Conservation (phyloP, 2,329 filamentous ascomycete species). For the Penicillium brasilianum region DNA sequence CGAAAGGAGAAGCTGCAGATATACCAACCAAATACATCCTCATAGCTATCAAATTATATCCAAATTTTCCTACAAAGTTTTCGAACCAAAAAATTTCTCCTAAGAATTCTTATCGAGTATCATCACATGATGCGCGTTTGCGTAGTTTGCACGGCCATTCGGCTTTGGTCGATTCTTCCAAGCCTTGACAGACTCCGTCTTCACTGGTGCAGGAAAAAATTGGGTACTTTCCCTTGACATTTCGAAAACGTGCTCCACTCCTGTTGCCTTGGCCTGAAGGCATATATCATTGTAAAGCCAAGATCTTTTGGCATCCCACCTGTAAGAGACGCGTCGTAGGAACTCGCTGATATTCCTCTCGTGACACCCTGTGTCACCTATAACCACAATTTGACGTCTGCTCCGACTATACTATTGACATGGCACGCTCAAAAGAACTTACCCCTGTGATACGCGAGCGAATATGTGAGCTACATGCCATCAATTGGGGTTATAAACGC, state of each 20-base stretch:
- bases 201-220: too few relatives aligned
- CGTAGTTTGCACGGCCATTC: not conserved
- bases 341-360: not conserved
- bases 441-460: not conserved
- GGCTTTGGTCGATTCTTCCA: not conserved
- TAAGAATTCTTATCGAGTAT: not conserved
- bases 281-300: not conserved
- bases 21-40: not conserved
- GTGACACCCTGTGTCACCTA: not conserved
- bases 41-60: not conserved
- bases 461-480: not conserved
- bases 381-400: not conserved
- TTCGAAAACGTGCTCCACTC: too few relatives aligned
- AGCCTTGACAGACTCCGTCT: too few relatives aligned
- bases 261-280: not conserved
- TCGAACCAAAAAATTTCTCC: not conserved
- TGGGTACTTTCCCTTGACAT: too few relatives aligned
- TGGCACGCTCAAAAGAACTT: not conserved
- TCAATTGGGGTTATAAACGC: not conserved
- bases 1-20: constrained; percentile 1
- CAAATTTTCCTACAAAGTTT: not conserved
- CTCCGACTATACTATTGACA: not conserved
- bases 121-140: not conserved
- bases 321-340: not conserved
- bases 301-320: not conserved